A percentile compares a stretch with the other conserved stretches of the same genome.
phyloP scores from a whole-genome alignment of 768 basidiomycete species.

The Mycena indigotica region DNA sequence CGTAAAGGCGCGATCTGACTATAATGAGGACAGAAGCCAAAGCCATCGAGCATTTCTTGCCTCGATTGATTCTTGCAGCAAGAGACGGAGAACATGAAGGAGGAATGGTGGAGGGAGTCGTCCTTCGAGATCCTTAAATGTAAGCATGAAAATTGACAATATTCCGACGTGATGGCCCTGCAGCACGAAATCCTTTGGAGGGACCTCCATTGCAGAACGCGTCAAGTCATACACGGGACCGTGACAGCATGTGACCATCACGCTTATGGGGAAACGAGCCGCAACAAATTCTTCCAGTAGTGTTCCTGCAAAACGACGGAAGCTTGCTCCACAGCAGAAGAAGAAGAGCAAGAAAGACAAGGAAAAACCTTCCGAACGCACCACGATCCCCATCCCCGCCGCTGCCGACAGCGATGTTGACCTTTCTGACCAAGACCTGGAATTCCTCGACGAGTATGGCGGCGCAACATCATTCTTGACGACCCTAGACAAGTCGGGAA shows the following conservation, averaged over 20 bases:
- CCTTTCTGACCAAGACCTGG: constrained; percentile 71
- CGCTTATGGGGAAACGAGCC: constrained; percentile 22
- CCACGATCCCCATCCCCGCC: constrained; percentile 64
- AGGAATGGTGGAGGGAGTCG: constrained; percentile 59
- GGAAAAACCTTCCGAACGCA: constrained; percentile 61
- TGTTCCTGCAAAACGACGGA: constrained; percentile 62
- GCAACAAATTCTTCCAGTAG: not conserved
- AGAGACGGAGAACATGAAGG: constrained; percentile 63
- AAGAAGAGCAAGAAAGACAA: constrained; percentile 52
- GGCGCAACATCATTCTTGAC: constrained; percentile 66
- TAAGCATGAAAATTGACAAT: constrained; percentile 60
- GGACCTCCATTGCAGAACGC: constrained; percentile 38
- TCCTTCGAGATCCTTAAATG: constrained; percentile 61
- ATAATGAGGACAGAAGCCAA: constrained; percentile 2
- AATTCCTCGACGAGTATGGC: constrained; percentile 67
- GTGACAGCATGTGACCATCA: not conserved
- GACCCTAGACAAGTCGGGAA: constrained; percentile 73
- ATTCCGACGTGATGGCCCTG: constrained; percentile 78
- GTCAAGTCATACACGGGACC: constrained; percentile 10
- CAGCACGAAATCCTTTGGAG: constrained; percentile 67
- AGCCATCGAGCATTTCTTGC: constrained; percentile 35
- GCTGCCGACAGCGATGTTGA: constrained; percentile 51
- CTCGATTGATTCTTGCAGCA: constrained; percentile 75
- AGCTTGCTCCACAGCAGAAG: constrained; percentile 40
- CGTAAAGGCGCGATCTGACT: constrained; percentile 65